Evolutionary conservation across 2,329 filamentous ascomycete genomes (phyloP).

Genomic region (Aspergillus sp.): DNA sequence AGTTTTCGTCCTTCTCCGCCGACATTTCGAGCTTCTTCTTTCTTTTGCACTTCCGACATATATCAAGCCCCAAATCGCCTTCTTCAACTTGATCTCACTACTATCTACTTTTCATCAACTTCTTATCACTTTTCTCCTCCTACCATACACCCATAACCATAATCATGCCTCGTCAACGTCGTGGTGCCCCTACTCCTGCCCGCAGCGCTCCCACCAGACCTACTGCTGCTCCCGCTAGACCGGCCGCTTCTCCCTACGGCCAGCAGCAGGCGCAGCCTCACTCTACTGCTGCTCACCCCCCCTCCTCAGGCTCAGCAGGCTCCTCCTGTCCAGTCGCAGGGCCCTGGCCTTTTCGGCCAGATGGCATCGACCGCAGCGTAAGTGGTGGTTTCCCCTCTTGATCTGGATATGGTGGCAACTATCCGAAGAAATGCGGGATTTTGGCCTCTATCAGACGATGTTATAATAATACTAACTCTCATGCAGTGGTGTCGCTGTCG

Average conservation of each 20-base stretch:
- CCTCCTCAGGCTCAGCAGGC: slow-evolving; percentile 37
- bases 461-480: slow-evolving; percentile 14
- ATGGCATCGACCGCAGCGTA: slow-evolving; percentile 98
- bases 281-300: slow-evolving; percentile 56
- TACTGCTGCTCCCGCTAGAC: slow-evolving; percentile 54
- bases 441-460: background rate
- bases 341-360: slow-evolving; percentile 86
- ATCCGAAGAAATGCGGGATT: background rate
- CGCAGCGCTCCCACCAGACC: slow-evolving; percentile 62
- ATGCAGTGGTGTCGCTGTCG: slow-evolving; percentile 86
- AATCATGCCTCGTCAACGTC: slow-evolving; percentile 74
- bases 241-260: slow-evolving; percentile 46
- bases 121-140: slow-evolving; percentile 19
- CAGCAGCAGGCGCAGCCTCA: slow-evolving; percentile 66
- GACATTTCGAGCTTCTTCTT: slow-evolving; percentile 19
- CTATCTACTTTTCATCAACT: slow-evolving; percentile 10
- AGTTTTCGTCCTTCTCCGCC: slow-evolving; percentile 21
- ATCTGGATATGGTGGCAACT: background rate
- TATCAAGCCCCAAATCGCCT: slow-evolving; percentile 12
- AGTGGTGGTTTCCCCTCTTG: slow-evolving; percentile 39
- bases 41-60: slow-evolving; percentile 2
- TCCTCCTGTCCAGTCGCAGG: slow-evolving; percentile 42
- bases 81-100: slow-evolving; percentile 20
- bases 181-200: slow-evolving; percentile 51
- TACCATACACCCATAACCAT: slow-evolving; percentile 11